A percentile compares a stretch with the other conserved stretches of the same genome.
Conservation (phyloP, 2,329 filamentous ascomycete genomes). For the Alternaria novae-zelandiae region DNA sequence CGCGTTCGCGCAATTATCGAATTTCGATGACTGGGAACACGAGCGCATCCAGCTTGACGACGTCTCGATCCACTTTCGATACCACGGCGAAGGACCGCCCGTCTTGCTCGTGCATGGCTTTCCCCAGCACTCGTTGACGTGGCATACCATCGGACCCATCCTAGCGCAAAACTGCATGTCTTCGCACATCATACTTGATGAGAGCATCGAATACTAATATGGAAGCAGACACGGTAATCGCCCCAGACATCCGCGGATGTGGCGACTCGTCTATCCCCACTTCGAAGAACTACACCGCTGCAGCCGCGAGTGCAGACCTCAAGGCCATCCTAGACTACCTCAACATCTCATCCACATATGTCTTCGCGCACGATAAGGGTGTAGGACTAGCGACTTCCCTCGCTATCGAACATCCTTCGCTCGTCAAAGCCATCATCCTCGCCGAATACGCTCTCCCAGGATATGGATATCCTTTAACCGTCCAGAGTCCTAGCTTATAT, state of each 20-base stretch:
- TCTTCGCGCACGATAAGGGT: slow-evolving; percentile 57
- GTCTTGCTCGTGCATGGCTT: background rate
- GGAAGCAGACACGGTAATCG: slow-evolving; percentile 17
- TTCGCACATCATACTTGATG: background rate
- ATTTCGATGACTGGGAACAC: background rate
- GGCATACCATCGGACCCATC: background rate
- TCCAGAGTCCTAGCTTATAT: slow-evolving; percentile 51
- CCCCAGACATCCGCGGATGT: slow-evolving; percentile 1
- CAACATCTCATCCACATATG: slow-evolving; percentile 40
- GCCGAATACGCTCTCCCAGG: background rate
- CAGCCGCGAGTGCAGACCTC: slow-evolving; percentile 37
- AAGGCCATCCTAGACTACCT: slow-evolving; percentile 35
- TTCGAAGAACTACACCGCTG: slow-evolving; percentile 51
- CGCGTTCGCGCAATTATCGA: background rate
- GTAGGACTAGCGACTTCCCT: slow-evolving; percentile 49
- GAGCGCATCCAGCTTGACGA: background rate
- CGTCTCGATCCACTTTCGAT: background rate
- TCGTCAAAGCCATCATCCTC: background rate
- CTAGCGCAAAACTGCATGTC: background rate
- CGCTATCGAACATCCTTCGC: background rate
- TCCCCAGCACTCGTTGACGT: background rate
- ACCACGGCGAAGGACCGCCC: background rate
- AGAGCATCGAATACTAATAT: background rate
- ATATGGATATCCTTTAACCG: background rate
- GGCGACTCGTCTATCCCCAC: slow-evolving; percentile 47